phyloP scores from a whole-genome alignment of 1,139 yeast genomes.

The Yamadazyma diddensiae region DNA sequence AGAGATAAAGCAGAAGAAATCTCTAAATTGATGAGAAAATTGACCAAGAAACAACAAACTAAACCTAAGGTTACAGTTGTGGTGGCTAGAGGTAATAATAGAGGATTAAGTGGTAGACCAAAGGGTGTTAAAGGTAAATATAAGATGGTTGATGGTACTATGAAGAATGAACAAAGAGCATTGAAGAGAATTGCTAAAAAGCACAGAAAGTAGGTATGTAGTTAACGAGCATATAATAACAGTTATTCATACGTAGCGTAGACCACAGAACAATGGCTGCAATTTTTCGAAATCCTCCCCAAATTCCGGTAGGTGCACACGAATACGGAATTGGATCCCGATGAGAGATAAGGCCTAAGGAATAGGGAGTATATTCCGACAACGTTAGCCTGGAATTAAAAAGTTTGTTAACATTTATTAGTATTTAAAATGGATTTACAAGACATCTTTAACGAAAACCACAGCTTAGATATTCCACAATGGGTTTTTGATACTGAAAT shows the following conservation, averaged over 20 bases:
- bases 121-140: slow-evolving; percentile 95
- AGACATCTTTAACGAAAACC: slow-evolving; percentile 18
- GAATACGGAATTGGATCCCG: too few relatives aligned
- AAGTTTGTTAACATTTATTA: too few relatives aligned
- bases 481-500: slow-evolving; percentile 23
- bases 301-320: too few relatives aligned
- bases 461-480: slow-evolving; percentile 21
- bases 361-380: too few relatives aligned
- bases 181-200: slow-evolving; percentile 86
- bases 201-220: slow-evolving; percentile 31
- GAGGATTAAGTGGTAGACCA: slow-evolving; percentile 91
- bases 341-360: too few relatives aligned
- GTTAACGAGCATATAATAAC: too few relatives aligned
- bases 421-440: slow-evolving; percentile 1
- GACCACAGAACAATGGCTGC: too few relatives aligned
- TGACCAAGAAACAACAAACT: slow-evolving; percentile 69
- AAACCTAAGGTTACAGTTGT: slow-evolving; percentile 87
- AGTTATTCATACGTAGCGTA: too few relatives aligned
- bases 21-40: slow-evolving; percentile 76
- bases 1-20: slow-evolving; percentile 94
- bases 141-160: slow-evolving; percentile 98
- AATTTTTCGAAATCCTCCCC: too few relatives aligned
- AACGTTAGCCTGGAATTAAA: too few relatives aligned
- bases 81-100: slow-evolving; percentile 84
- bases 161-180: slow-evolving; percentile 97